Base-by-base conservation (phyloP, 2,329 filamentous ascomycete species). In the Sporothrix sp. region DNA sequence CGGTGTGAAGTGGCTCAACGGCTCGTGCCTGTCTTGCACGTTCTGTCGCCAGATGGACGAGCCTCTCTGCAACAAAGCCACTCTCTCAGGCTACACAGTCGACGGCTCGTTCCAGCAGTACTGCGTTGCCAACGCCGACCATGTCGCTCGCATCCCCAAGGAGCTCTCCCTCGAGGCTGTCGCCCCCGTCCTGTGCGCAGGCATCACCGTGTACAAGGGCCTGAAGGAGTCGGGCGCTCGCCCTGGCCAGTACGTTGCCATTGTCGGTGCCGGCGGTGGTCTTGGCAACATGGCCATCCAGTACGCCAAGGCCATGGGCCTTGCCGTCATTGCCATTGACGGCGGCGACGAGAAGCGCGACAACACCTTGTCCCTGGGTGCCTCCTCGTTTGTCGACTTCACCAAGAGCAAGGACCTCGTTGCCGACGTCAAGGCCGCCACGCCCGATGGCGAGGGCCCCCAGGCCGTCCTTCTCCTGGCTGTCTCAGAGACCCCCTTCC, bases 21-120 rank as follows among this genome's bases (percentile, higher is more conserved):
- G 87, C 57, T 84, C 85, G 42, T 96, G 91, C 69, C 73, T 95
- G 55, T 68, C 75, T 57, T 97, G 90, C 72, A 76, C 81, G 59
- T 95, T 87, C 76, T 96, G 90, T 73, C 81, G 84, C 63, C 76
- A 81, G 59, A 68, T 79, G 43, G 85, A 95, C 59, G 90, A 96
- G 71, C 84, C 87, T 3, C 82, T 95, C 6, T 97, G 91, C 71
- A 67, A 76, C 14, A 72, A 85, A 53, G 80, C 86, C 23, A 71
- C 77, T 32, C 78, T 95, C 36, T 94, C 88, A 1, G 91, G 91
- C 51, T 95, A 94, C 76, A 94, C 87, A 4, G 88, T 95, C 64
- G 87, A 95, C 65, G 90, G 90, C 28, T 82, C 83, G 37, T 96
- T 96, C 78, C 90, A 96, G 73, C 82, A 95, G 73, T 96, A 95